A percentile compares a stretch with the other conserved stretches of the same genome.
phyloP scores from a whole-genome alignment of 768 basidiomycete genomes.

The Naganishia vaughanmartiniae region DNA sequence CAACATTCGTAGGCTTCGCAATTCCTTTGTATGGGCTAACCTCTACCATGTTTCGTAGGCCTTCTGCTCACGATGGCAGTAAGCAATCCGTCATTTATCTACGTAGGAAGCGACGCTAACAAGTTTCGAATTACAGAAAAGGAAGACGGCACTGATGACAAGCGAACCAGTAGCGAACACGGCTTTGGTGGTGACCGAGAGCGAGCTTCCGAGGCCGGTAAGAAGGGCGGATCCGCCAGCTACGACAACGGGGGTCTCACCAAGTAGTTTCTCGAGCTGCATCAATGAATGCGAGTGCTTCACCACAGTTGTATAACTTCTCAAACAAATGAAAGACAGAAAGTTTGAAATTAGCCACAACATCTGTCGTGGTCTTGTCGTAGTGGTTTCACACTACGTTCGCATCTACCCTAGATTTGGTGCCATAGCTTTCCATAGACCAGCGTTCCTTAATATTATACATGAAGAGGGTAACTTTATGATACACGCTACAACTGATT shows the following conservation, averaged over 20 bases:
- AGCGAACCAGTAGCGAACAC: slow-evolving; percentile 49
- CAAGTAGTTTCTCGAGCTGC: slow-evolving; percentile 30
- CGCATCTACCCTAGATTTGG: no score
- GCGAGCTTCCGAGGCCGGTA: slow-evolving; percentile 41
- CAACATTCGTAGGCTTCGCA: background rate
- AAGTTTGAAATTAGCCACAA: background rate
- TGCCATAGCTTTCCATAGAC: no score
- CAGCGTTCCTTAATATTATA: no score
- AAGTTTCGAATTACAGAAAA: slow-evolving; percentile 29
- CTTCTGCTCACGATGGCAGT: slow-evolving; percentile 50
- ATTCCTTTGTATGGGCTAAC: background rate
- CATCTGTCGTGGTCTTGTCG: background rate
- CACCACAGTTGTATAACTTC: slow-evolving; percentile 1
- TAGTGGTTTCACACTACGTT: no score
- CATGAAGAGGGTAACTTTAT: background rate
- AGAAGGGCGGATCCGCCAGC: slow-evolving; percentile 47
- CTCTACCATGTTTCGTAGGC: slow-evolving; percentile 39
- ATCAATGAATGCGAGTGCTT: background rate
- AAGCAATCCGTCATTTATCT: background rate
- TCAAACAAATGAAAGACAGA: background rate
- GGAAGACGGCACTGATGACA: slow-evolving; percentile 49
- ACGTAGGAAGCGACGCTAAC: background rate
- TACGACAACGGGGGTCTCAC: slow-evolving; percentile 49
- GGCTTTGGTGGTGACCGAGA: slow-evolving; percentile 48
- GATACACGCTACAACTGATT: background rate